Evolutionary conservation across 2,329 filamentous ascomycete genomes (phyloP).

Genomic region (Helminthosporium solani): DNA sequence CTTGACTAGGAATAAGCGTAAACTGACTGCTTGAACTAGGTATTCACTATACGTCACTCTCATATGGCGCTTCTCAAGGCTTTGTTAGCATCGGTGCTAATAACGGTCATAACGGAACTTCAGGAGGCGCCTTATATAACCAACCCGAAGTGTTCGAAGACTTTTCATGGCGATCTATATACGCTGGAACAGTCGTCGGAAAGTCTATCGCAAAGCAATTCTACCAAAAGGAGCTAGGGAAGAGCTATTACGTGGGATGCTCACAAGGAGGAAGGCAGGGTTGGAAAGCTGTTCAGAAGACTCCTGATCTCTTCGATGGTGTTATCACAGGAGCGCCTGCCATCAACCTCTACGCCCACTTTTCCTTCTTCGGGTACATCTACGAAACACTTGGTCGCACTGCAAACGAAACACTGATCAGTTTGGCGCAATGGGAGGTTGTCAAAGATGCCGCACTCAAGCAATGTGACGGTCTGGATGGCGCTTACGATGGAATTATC

Average conservation of each 20-base stretch:
- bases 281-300: constrained; percentile 36
- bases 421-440: constrained; percentile 41
- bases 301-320: constrained; percentile 41
- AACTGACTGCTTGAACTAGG: constrained; percentile 25
- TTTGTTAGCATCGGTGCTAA: constrained; percentile 41
- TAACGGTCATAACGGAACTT: constrained; percentile 43
- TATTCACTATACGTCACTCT: constrained; percentile 35
- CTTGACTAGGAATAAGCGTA: not conserved
- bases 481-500: constrained; percentile 50
- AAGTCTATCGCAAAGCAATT: constrained; percentile 42
- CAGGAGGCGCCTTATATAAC: constrained; percentile 45
- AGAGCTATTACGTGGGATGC: constrained; percentile 44
- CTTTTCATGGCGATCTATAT: constrained; percentile 47
- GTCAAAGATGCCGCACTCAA: constrained; percentile 45
- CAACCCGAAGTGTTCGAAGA: constrained; percentile 49
- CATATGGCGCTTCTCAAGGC: constrained; percentile 34
- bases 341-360: constrained; percentile 33
- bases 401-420: constrained; percentile 41
- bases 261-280: constrained; percentile 43
- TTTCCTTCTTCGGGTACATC: constrained; percentile 29
- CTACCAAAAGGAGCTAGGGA: constrained; percentile 40
- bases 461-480: constrained; percentile 55
- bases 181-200: constrained; percentile 42
- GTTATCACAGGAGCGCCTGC: constrained; percentile 40
- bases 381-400: constrained; percentile 25